phyloP scores from a whole-genome alignment of 176 grass and related monocot species.

The Hordeum marinum region DNA sequence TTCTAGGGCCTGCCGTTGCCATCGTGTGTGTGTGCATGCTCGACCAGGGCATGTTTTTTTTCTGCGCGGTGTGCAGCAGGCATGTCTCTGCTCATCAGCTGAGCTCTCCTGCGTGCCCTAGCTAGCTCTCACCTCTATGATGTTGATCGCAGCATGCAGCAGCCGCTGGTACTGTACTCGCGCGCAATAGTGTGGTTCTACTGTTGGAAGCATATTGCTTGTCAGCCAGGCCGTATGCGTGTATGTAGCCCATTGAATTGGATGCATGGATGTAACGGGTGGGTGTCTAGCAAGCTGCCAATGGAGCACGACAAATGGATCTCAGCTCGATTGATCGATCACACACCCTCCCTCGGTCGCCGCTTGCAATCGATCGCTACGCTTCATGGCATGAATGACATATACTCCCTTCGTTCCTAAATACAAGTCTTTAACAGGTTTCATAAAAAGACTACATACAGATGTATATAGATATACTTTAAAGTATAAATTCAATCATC shows the following conservation, averaged over 20 bases:
- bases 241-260: constrained; percentile 29
- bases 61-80: constrained; percentile 28
- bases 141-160: background rate
- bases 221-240: constrained; percentile 23
- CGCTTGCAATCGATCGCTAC: background rate
- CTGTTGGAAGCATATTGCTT: constrained; percentile 29
- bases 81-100: constrained; percentile 16
- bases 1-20: background rate
- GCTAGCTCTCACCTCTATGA: background rate
- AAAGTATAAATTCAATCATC: too few relatives aligned
- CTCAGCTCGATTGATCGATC: constrained; percentile 26
- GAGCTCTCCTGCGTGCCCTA: constrained; percentile 15
- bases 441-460: too few relatives aligned
- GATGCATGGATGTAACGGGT: constrained; percentile 2
- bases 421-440: too few relatives aligned
- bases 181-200: constrained; percentile 16
- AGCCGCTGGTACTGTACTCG: background rate
- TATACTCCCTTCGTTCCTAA: too few relatives aligned
- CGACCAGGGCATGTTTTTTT: constrained; percentile 48
- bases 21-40: constrained; percentile 12
- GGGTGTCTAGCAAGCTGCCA: constrained; percentile 19
- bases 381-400: background rate
- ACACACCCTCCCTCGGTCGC: constrained; percentile 24
- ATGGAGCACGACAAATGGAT: background rate
- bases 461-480: too few relatives aligned